Conservation (phyloP, 1,139 yeast species). For the Petasospora fabianii region DNA sequence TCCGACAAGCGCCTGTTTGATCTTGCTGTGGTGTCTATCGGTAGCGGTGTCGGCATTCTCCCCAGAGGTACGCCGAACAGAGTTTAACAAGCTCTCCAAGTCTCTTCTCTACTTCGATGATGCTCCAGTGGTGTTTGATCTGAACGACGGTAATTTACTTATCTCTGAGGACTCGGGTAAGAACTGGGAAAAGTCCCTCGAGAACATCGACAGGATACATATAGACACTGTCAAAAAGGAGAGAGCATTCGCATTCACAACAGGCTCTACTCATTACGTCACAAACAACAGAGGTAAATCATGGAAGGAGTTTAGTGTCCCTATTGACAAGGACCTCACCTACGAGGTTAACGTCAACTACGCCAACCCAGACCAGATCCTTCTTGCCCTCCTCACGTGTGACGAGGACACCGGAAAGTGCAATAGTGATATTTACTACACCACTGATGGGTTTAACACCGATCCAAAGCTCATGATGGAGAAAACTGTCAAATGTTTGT, state of each 20-base stretch:
- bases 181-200: constrained; percentile 42
- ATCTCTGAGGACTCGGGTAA: constrained; percentile 59
- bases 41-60: constrained; percentile 14
- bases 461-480: constrained; percentile 34
- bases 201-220: constrained; percentile 31
- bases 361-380: constrained; percentile 37
- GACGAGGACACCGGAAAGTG: constrained; percentile 32
- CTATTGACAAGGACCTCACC: constrained; percentile 21
- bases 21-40: background rate
- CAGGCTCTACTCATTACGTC: constrained; percentile 41
- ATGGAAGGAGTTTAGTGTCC: constrained; percentile 46
- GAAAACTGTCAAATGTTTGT: constrained; percentile 42
- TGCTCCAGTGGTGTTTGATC: constrained; percentile 44
- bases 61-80: constrained; percentile 22
- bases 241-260: constrained; percentile 52
- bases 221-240: constrained; percentile 44
- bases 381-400: constrained; percentile 41
- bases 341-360: constrained; percentile 38
- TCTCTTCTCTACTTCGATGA: constrained; percentile 50
- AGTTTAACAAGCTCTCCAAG: constrained; percentile 18
- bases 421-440: constrained; percentile 38
- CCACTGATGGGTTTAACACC: constrained; percentile 52
- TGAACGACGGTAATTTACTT: constrained; percentile 33
- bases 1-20: too few relatives aligned
- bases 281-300: constrained; percentile 56